Conservation (phyloP, 2,329 filamentous ascomycete species). For the Triangularia verruculosa region DNA sequence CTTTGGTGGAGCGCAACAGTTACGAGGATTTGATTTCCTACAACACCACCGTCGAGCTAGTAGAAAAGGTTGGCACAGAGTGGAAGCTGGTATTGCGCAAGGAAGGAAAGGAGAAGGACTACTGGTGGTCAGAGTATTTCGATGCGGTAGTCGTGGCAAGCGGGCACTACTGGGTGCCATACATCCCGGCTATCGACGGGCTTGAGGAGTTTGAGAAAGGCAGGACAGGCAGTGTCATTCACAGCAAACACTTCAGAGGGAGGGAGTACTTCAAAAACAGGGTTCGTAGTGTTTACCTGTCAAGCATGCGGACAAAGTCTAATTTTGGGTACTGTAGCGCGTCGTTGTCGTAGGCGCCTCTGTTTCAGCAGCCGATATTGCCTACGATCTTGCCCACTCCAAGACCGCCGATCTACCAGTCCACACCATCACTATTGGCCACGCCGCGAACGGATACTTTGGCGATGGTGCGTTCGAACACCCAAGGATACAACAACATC, state of each 20-base stretch:
- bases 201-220: conserved; percentile 45
- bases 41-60: conserved; percentile 60
- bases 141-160: conserved; percentile 60
- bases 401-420: conserved; percentile 45
- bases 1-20: conserved; percentile 49
- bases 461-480: conserved; percentile 59
- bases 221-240: conserved; percentile 49
- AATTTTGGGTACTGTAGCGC: conserved; percentile 38
- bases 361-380: conserved; percentile 62
- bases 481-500: conserved; percentile 46
- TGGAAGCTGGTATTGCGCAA: conserved; percentile 54
- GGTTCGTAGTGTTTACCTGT: conserved; percentile 36
- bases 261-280: conserved; percentile 44
- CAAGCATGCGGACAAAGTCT: too few species aligned
- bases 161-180: conserved; percentile 60
- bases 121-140: conserved; percentile 62
- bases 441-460: conserved; percentile 52
- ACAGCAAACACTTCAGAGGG: conserved; percentile 54
- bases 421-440: conserved; percentile 50
- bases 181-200: conserved; percentile 48
- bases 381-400: conserved; percentile 46
- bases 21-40: conserved; percentile 53
- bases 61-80: conserved; percentile 46
- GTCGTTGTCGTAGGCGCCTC: conserved; percentile 63
- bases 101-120: conserved; percentile 42